phyloP scores from a whole-genome alignment of 1,139 yeast species.

The Sugiyamaella novakii region DNA sequence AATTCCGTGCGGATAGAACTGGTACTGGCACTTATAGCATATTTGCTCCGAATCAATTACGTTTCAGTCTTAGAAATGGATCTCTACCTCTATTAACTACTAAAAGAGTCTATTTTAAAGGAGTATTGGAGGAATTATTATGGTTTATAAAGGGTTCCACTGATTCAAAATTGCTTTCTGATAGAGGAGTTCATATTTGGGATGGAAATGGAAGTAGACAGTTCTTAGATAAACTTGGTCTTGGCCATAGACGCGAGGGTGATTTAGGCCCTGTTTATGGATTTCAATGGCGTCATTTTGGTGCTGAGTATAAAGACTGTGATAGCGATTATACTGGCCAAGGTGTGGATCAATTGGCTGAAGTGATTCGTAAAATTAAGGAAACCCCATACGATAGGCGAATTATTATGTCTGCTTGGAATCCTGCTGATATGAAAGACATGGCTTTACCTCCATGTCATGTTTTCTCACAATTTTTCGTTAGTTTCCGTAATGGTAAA shows the following conservation, averaged over 20 bases:
- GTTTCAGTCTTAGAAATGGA: constrained; percentile 74
- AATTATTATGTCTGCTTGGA: constrained; percentile 96
- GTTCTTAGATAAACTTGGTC: constrained; percentile 80
- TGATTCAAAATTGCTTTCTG: constrained; percentile 75
- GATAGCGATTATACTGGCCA: constrained; percentile 83
- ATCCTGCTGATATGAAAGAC: constrained; percentile 86
- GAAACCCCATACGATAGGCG: constrained; percentile 92
- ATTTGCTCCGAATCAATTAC: constrained; percentile 94
- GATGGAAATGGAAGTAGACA: constrained; percentile 98
- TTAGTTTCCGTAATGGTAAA: constrained; percentile 66
- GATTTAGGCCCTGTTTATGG: constrained; percentile 99
- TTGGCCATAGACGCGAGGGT: constrained; percentile 80
- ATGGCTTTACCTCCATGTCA: constrained; percentile 99
- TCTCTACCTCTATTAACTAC: constrained; percentile 88
- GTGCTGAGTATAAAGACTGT: constrained; percentile 85
- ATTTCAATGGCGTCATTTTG: constrained; percentile 99
- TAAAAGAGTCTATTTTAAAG: constrained; percentile 86
- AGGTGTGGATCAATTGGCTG: constrained; percentile 87
- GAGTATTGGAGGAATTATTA: constrained; percentile 80
- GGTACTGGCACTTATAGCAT: constrained; percentile 93
- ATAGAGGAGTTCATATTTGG: constrained; percentile 92
- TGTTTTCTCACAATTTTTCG: constrained; percentile 93
- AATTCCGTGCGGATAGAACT: constrained; percentile 89
- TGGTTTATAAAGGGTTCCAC: constrained; percentile 95
- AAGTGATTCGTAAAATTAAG: constrained; percentile 75